Conservation (phyloP, 495 filamentous ascomycete species). For the Penicillium psychrofluorescens region DNA sequence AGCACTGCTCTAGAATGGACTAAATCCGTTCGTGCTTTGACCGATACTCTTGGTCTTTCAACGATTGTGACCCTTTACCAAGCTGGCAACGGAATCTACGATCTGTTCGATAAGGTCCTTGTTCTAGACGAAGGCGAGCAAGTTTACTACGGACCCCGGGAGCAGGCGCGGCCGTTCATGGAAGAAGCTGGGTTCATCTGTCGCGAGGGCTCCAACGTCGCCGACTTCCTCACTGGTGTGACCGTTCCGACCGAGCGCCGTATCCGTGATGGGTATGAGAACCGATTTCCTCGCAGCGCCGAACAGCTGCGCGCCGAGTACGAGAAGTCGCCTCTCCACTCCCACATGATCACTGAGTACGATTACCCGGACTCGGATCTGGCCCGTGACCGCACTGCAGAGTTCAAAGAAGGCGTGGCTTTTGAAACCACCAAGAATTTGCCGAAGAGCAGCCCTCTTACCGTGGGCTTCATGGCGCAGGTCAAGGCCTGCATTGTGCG, state of each 20-base stretch:
- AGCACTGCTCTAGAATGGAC: constrained; percentile 52
- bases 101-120: constrained; percentile 60
- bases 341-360: constrained; percentile 38
- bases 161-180: constrained; percentile 59
- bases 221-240: constrained; percentile 63
- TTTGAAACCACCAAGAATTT: constrained; percentile 37
- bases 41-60: constrained; percentile 37
- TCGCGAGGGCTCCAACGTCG: constrained; percentile 59
- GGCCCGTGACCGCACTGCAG: constrained; percentile 35
- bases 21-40: constrained; percentile 40
- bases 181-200: constrained; percentile 58
- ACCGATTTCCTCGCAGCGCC: constrained; percentile 39
- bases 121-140: constrained; percentile 58
- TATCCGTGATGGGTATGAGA: constrained; percentile 46
- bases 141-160: constrained; percentile 53
- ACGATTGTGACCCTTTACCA: constrained; percentile 52
- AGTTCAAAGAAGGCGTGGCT: constrained; percentile 41
- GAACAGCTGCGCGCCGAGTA: constrained; percentile 32
- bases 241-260: constrained; percentile 61
- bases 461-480: constrained; percentile 50
- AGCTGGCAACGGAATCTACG: constrained; percentile 56
- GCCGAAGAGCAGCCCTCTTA: constrained; percentile 43
- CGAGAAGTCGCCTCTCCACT: constrained; percentile 27
- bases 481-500: constrained; percentile 47
- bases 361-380: constrained; percentile 37